Evolutionary conservation across 1,284 basidiomycete genomes (phyloP).

Genomic region (Puccinia coronata): DNA sequence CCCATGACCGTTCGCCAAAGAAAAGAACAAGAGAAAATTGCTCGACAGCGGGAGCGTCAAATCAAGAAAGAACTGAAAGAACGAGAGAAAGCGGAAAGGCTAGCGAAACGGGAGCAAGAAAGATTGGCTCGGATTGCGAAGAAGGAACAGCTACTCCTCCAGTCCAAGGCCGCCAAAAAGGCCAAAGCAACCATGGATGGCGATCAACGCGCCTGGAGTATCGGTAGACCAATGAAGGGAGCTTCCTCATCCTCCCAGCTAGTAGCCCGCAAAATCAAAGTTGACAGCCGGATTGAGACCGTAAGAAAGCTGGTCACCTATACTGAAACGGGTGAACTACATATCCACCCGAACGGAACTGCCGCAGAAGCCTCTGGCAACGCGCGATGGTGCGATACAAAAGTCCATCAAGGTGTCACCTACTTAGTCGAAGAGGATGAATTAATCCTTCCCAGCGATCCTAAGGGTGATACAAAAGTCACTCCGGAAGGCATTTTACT

Average conservation of each 20-base stretch:
- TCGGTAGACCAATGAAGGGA: slow-evolving; percentile 35
- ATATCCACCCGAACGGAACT: slow-evolving; percentile 20
- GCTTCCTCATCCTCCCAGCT: slow-evolving; percentile 22
- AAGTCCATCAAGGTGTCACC: slow-evolving; percentile 72
- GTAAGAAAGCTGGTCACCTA: slow-evolving; percentile 40
- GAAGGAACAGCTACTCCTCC: slow-evolving; percentile 38
- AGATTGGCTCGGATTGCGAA: slow-evolving; percentile 55
- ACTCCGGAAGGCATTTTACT: slow-evolving; percentile 79
- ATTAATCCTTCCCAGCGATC: slow-evolving; percentile 77
- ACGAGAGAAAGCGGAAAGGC: slow-evolving; percentile 41
- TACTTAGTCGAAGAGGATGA: slow-evolving; percentile 85
- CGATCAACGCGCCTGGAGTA: slow-evolving; percentile 33
- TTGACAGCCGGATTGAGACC: slow-evolving; percentile 49
- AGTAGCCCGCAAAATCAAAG: slow-evolving; percentile 23
- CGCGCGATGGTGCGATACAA: slow-evolving; percentile 69
- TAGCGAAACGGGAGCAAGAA: slow-evolving; percentile 53
- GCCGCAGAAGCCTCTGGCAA: slow-evolving; percentile 53
- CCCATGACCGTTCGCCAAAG: slow-evolving; percentile 26
- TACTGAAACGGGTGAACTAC: slow-evolving; percentile 39
- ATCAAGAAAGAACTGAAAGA: slow-evolving; percentile 45
- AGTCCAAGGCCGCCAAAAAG: slow-evolving; percentile 32
- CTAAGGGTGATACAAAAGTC: slow-evolving; percentile 87
- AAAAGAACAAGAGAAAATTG: slow-evolving; percentile 48
- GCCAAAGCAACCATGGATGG: slow-evolving; percentile 23
- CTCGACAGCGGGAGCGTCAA: slow-evolving; percentile 27